Evolutionary conservation across 2,329 filamentous ascomycete species (phyloP), one percentile per base, ranked within the genome.

Genomic region (Diaporthe aspalathi): DNA sequence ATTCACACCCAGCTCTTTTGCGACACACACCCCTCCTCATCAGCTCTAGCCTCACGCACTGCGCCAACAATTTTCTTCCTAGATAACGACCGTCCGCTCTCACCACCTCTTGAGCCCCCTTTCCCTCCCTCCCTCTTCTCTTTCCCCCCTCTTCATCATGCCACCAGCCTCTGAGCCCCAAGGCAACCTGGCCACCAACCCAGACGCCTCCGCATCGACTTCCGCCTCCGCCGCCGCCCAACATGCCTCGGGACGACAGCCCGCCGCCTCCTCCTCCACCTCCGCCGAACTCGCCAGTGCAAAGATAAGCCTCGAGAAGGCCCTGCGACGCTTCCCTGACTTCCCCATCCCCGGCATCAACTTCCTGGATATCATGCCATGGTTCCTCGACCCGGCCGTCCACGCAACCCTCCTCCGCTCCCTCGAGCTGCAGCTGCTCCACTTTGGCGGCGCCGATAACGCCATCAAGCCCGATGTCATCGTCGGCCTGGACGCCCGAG

Each of bases 311-410:
- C 95, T 87, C 87, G 84, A 91, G 80, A 83, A 84, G 76, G 89
- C 92, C 72, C 89, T 98, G 77, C 93, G 93, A 83, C 91, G 94
- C 82, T 97, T 94, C 85, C 90, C 91, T 79, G 94, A 98, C 87
- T 98, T 98, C 85, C 95, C 95, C 72, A 91, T 92, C 75, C 91
- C 93, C 56, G 95, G 96, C 81, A 95, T 99, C 80, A 88, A 97
- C 78, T 99, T 99, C 84, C 94, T 98, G 85, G 96, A 99, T 81
- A 98, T 99, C 84, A 92, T 99, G 83, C 96, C 96, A 73, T 92
- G 98, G 80, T 98, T 99, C 86, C 91, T 93, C 81, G 88, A 94
- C 79, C 90, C 91, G 69, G 80, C 82, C 66, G 87, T 93, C 73
- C 95, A 98, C 84, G 86, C 89, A 76, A 88, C 90, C 70, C 91